Evolutionary conservation across 257 asterid genomes (phyloP), one percentile per base, ranked within the genome.

Genomic region (Nicotiana otophora): DNA sequence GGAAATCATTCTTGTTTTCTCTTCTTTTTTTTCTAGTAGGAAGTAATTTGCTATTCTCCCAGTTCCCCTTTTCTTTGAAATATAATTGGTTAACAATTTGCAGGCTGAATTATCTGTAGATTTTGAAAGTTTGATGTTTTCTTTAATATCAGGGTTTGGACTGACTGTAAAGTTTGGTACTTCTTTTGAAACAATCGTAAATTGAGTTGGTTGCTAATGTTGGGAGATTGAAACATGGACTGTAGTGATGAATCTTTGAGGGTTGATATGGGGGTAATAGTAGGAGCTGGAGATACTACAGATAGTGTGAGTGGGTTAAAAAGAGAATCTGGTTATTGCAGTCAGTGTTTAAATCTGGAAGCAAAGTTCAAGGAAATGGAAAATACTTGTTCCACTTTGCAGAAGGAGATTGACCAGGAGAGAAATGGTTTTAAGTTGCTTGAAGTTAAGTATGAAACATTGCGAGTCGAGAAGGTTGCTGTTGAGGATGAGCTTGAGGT

Each of bases 281-380:
- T 54, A 51, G 65, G 26, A 5, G 48, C 19, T 20, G 42, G 57
- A 14, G 78, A 81, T 65, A 33, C 66, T 46, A 48, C 10, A 42
- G 33, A 5, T 31, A 55, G 77, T 64, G 23, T 42, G 54, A 57
- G 30, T 34, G 10, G 28, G 15, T 11, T 64, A 84, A 54, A 84
- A 76, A 60, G 54, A 16, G 85, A 75, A 81, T 55, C 14, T 15
- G 84, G 80, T 57, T 76, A 30, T 67, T 86, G 90, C 80, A 16
- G 6, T 60, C 83, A 80, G 64, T 88, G 92, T 81, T 80, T 76
- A n/a, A 85, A 80, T 34, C 81, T 86, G 77, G 89, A 87, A 82
- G 83, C 82, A 74, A 82, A 83, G 84, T 14, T 61, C 8, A 58
- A 75, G 84, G 72, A 82, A 36, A 81, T 86, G 11, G 69, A 87